Base-by-base conservation (phyloP, 345 rosid species). In the Nasturtium officinale region DNA sequence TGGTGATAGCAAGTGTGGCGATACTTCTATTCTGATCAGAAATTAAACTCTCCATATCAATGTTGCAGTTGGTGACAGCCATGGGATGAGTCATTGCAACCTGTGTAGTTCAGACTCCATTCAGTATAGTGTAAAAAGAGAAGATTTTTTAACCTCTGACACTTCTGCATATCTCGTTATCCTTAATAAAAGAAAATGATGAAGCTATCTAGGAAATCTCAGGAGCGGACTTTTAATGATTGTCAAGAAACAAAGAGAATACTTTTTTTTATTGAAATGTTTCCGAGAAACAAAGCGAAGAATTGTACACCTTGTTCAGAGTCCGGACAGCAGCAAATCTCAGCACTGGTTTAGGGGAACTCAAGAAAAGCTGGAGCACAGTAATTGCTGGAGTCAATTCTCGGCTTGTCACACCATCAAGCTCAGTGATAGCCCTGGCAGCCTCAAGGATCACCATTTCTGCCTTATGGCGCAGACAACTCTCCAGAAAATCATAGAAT, bases 371-470 rank as follows among this genome's bases (percentile, higher is more conserved):
- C 84, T 91, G 98, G 48, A 94, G 95, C 70, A 91, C 98, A 69
- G 97, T 88, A 52, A 94, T 91, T 62, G 98, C 98, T 56, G 98
- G 98, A 67, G 98, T 89, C 83, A 94, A 59, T 82, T 94, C 98
- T 71, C 90, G 82, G 86, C 84, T 90, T 69, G 89, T 86, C 69
- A 91, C 96, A 35, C 89, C 91, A 82, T 80, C 86, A 73, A 94
- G 96, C 87, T 88, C 98, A 2, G 98, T 94, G 73, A 94, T 94
- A 23, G 98, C 96, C 77, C 97, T 89, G 67, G 98, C 98, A 77
- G 98, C 96, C 86, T 91, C 98, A 81, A 94, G 88, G 73, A 91
- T 89, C 70, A 91, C 98, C 97, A 91, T 91, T 87, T 94, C 98
- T 51, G 97, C 90, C 81, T 91, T 94, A 69, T 94, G 97, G 77